These are phyloP conservation scores for Phaeosphaeria sp. DNA, from an alignment of 2,329 filamentous ascomycete species.

Conservation along the genomic window DNA sequence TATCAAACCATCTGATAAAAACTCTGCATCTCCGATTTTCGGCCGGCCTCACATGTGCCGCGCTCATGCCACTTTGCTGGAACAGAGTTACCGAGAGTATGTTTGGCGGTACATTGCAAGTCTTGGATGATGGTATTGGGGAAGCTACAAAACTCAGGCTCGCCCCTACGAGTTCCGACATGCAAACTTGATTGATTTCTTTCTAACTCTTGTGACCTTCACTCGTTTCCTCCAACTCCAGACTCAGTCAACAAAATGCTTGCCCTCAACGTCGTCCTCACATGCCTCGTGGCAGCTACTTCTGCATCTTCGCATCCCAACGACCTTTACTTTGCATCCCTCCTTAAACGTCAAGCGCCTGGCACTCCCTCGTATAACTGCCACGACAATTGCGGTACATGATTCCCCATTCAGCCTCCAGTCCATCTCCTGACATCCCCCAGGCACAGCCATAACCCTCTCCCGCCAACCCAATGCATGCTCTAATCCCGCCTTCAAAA, in stretches of 20 bases:
- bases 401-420: background rate
- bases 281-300: conserved; percentile 18
- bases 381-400: conserved; percentile 59
- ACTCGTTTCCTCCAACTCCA: background rate
- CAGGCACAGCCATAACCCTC: conserved; percentile 44
- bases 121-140: background rate
- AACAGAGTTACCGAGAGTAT: background rate
- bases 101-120: background rate
- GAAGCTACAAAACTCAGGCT: conserved; percentile 17
- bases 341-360: conserved; percentile 55
- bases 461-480: conserved; percentile 49
- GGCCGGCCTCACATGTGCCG: conserved; percentile 14
- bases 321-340: conserved; percentile 18
- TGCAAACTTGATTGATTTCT: background rate
- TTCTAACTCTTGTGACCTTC: background rate
- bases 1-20: conserved; percentile 37
- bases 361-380: conserved; percentile 56
- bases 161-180: background rate
- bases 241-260: conserved; percentile 15
- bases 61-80: conserved; percentile 5
- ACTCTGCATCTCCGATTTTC: conserved; percentile 32
- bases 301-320: conserved; percentile 16
- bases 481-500: conserved; percentile 49
- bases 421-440: conserved; percentile 14
- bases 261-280: conserved; percentile 14